These are phyloP conservation scores for Solanum pennellii DNA, from an alignment of 257 asterid species.

Conservation along the genomic window DNA sequence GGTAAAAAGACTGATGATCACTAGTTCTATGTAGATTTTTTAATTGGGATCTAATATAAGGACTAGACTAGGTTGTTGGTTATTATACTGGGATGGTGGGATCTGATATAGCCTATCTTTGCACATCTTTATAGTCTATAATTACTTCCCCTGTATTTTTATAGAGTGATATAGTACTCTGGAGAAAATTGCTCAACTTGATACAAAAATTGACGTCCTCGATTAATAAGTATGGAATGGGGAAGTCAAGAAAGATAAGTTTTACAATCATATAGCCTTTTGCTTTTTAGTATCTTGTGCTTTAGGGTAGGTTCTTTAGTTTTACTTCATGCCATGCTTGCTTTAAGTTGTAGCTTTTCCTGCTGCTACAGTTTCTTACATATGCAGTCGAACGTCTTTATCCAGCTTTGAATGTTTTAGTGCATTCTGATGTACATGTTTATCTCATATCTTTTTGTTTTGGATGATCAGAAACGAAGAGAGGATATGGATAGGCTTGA, in stretches of 20 bases:
- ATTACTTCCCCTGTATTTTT: background rate
- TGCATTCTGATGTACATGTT: background rate
- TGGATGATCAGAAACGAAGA: constrained; percentile 53
- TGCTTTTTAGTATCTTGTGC: background rate
- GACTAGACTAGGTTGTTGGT: background rate
- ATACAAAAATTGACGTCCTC: background rate
- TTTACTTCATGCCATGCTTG: background rate
- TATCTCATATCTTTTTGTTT: background rate
- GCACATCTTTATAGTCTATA: background rate
- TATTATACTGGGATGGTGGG: background rate
- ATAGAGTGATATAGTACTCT: background rate
- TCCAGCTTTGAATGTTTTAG: background rate
- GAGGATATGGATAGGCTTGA: constrained; percentile 84
- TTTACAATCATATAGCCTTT: background rate
- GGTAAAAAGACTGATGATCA: background rate
- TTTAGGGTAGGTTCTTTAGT: background rate
- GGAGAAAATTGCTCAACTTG: background rate
- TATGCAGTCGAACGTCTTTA: background rate
- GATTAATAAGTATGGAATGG: background rate
- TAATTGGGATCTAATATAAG: background rate
- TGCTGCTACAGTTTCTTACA: background rate
- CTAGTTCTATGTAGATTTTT: background rate
- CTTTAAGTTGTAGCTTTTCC: background rate
- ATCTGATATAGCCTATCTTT: background rate
- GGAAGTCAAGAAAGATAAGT: background rate